phyloP scores from a whole-genome alignment of 225 moss, liverwort and hornwort species.

The Sphagnum contortum region DNA sequence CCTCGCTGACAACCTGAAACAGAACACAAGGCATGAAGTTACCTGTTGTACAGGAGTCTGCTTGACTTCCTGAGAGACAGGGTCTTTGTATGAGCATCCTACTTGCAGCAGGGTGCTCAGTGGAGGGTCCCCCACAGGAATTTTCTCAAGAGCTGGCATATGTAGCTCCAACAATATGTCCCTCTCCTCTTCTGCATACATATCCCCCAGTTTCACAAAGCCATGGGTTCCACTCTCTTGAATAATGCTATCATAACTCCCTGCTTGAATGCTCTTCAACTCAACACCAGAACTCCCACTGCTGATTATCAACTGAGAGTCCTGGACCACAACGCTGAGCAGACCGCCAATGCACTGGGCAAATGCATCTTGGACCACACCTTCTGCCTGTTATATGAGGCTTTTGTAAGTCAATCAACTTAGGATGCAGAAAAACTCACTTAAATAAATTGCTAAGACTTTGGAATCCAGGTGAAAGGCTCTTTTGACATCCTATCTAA shows the following conservation, averaged over 20 bases:
- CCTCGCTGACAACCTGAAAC: too few relatives aligned
- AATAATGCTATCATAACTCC: constrained; percentile 24
- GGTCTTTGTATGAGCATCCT: constrained; percentile 27
- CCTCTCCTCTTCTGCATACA: constrained; percentile 41
- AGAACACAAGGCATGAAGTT: background rate
- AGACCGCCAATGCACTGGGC: constrained; percentile 44
- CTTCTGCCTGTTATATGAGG: constrained; percentile 8
- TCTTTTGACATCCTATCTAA: too few relatives aligned
- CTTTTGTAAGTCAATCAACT: too few relatives aligned
- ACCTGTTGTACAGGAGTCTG: constrained; percentile 4
- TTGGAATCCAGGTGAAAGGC: too few relatives aligned
- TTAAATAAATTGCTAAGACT: too few relatives aligned
- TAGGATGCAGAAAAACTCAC: too few relatives aligned
- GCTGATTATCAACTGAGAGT: constrained; percentile 13
- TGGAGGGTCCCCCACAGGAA: background rate
- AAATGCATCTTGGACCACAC: constrained; percentile 39
- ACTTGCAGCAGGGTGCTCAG: constrained; percentile 10
- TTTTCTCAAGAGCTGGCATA: constrained; percentile 12
- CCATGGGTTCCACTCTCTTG: constrained; percentile 7
- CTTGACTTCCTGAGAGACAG: constrained; percentile 11
- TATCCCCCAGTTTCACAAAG: constrained; percentile 32
- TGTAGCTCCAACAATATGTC: constrained; percentile 26
- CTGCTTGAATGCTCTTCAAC: constrained; percentile 25
- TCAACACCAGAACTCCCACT: constrained; percentile 13
- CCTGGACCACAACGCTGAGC: constrained; percentile 32